phyloP scores from a whole-genome alignment of 2,329 filamentous ascomycete genomes.

The Penicillium digitatum region DNA sequence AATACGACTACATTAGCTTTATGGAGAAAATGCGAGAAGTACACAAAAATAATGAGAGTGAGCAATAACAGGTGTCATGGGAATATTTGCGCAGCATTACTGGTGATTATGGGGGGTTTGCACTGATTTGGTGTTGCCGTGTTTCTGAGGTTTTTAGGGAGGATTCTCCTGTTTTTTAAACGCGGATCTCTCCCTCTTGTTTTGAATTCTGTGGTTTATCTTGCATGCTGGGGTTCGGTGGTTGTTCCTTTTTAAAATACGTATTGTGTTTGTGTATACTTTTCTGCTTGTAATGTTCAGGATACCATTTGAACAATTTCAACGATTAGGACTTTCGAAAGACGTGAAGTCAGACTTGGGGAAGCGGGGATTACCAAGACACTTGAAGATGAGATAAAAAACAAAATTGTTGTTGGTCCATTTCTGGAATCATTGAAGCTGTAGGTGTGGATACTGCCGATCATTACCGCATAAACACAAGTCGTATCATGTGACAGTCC shows the following conservation, averaged over 20 bases:
- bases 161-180: conserved; percentile 2
- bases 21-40: conserved; percentile 78
- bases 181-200: conserved; percentile 9
- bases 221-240: conserved; percentile 30
- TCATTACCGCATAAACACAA: background rate
- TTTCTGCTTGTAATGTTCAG: conserved; percentile 21
- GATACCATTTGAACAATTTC: conserved; percentile 18
- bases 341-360: background rate
- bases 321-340: background rate
- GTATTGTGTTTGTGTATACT: conserved; percentile 16
- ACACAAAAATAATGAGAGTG: conserved; percentile 28
- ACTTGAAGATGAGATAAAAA: background rate
- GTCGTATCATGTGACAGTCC: background rate
- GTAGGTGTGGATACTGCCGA: background rate
- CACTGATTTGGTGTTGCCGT: conserved; percentile 21
- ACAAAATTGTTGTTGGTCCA: background rate
- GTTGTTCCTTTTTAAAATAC: conserved; percentile 10
- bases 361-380: background rate
- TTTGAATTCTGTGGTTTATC: conserved; percentile 17
- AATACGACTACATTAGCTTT: conserved; percentile 95
- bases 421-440: background rate
- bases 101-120: conserved; percentile 19
- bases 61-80: conserved; percentile 18
- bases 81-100: conserved; percentile 21
- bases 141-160: conserved; percentile 18